Evolutionary conservation across 1,284 basidiomycete species (phyloP), one percentile per base, ranked within the genome.

Genomic region (Leucoagaricus sp.): DNA sequence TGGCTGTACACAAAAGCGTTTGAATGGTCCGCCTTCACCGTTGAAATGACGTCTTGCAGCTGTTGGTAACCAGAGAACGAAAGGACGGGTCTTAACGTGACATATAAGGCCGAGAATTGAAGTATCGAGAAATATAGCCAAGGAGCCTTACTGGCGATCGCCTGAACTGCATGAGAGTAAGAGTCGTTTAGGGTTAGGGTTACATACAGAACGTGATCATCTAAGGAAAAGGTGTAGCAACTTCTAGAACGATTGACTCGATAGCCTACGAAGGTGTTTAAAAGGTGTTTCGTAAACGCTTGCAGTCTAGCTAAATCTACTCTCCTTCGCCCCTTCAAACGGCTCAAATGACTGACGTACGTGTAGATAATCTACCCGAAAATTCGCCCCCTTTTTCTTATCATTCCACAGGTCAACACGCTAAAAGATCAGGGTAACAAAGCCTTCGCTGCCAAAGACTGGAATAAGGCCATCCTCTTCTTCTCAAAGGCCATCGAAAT

Each of bases 351-450:
- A 66, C 73, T 58, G 69, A 73, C 63, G 74, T 75, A 63, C 61
- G 74, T 70, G 54, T 53, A 29, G 33, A 19, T 25, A n/a, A 44
- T 34, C 52, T 52, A 9, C 46, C 29, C 34, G 38, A 44, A 19
- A 42, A 40, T 25, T 49, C 10, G 42, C 38, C 34, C 13, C 36
- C 36, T 13, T 38, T 38, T 4, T 38, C 49, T 46, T 41, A 52
- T 38, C 49, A 57, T 36, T 47, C 45, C 45, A 12, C 48, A 84
- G 81, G 81, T 75, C 53, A 81, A 74, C 70, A 75, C 85, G 61
- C 81, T 95, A 68, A 97, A 98, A 80, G 91, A 94, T 67, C 85
- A 89, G 71, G 96, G 96, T 69, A 98, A 98, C 84, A 96, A 96
- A 72, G 93, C 93, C 38, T 98, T 98, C 77, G 81, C 91, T 33